Base-by-base conservation (phyloP, 2,329 filamentous ascomycete genomes). In the Seiridium cupressi region DNA sequence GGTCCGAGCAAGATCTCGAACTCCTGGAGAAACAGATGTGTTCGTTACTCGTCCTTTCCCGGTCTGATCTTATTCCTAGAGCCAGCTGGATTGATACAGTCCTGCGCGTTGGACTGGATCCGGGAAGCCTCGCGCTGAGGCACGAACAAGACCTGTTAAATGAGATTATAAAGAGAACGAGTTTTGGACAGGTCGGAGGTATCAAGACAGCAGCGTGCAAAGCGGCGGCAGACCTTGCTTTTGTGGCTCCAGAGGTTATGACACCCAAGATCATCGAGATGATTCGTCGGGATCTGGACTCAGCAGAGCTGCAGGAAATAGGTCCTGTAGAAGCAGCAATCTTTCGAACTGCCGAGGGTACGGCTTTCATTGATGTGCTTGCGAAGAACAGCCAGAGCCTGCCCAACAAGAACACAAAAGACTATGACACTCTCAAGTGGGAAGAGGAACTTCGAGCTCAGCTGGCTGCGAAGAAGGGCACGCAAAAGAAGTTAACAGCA, bases 401-500 rank as follows among this genome's bases (percentile, higher is more conserved):
- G 2, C 87, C 92, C 3, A 89, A 93, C 76, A 98, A 97, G 77
- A 97, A 92, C 69, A 89, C 87, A 54, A 97, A 96, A 73, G 95
- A 98, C 72, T 97, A 97, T 68, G 92, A 99, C 68, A 96, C 92
- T 1, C 76, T 97, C 46, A 97, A 97, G 75, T 99, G 96, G 95
- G 95, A 99, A 75, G 90, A 94, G 72, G 95, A 99, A 64, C 82
- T 99, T 6, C 84, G 93, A 60, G 84, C 87, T 44, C 92, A 97
- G 68, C 77, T 99, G 46, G 93, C 93, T n/a, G 84, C 91, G 71
- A 99, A 98, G 80, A 97, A 94, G 74, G 94, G 94, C 1, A 86
- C 91, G 62, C 87, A 92, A 68, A 94, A 93, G 78, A 99, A 97
- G 76, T 85, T 98, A 8, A 95, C 92, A 0, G 77, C 91, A 0